Evolutionary conservation across 768 basidiomycete species (phyloP).

Genomic region (Sistotremastrum niveocremeum): DNA sequence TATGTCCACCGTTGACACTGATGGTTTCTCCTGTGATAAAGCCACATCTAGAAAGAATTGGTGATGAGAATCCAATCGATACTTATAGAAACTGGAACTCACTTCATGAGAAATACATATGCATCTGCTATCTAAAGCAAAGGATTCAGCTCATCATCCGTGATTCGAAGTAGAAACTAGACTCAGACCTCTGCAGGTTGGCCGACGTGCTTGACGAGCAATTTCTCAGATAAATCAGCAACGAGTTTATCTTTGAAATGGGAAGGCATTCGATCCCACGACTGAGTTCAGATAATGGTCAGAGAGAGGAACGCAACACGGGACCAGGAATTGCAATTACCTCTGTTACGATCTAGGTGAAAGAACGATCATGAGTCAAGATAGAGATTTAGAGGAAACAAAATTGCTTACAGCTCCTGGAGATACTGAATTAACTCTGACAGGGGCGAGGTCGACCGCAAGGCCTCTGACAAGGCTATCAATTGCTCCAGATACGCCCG

Average conservation of each 20-base stretch:
- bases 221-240: background rate
- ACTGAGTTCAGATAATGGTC: background rate
- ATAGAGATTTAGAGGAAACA: too few relatives aligned
- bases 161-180: too few relatives aligned
- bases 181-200: background rate
- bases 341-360: background rate
- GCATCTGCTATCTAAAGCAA: background rate
- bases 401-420: too few relatives aligned
- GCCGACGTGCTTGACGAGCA: background rate
- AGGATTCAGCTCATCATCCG: too few relatives aligned
- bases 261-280: background rate
- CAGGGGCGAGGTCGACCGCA: too few relatives aligned
- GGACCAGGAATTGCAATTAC: background rate
- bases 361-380: too few relatives aligned
- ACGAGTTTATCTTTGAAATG: background rate
- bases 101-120: background rate
- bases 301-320: background rate
- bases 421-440: too few relatives aligned
- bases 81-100: background rate
- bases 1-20: too few relatives aligned
- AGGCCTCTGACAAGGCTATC: too few relatives aligned
- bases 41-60: too few relatives aligned
- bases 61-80: background rate
- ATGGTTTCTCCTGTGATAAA: too few relatives aligned
- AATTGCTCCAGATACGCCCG: too few relatives aligned